A percentile compares a stretch with the other conserved stretches of the same genome.
Conservation (phyloP, 73 alveolate species). For the Breviolum minutum region DNA sequence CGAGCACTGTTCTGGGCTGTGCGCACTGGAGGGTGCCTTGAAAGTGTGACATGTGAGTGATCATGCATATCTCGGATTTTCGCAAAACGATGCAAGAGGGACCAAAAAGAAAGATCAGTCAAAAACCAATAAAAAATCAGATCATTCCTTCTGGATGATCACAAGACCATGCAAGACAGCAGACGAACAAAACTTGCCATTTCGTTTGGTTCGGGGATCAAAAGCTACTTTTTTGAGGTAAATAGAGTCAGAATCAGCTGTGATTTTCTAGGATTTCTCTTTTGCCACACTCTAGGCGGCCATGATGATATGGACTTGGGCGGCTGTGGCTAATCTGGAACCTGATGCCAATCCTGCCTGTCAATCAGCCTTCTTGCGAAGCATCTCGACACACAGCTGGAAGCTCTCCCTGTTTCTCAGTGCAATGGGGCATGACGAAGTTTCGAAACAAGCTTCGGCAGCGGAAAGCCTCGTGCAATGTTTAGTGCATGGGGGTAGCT, state of each 20-base stretch:
- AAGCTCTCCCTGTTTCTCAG: slow-evolving; percentile 4
- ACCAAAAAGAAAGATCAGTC: neutral
- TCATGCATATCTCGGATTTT: too few species aligned
- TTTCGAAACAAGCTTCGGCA: slow-evolving; percentile 31
- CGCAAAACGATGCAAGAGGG: too few species aligned
- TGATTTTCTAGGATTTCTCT: neutral
- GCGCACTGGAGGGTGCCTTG: slow-evolving; percentile 20
- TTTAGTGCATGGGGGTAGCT: neutral
- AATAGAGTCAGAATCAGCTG: too few species aligned
- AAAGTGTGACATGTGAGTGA: neutral
- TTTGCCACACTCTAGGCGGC: neutral
- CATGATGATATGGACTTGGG: neutral
- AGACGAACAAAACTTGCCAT: neutral
- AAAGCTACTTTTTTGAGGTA: too few species aligned
- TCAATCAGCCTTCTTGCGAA: slow-evolving; percentile 20
- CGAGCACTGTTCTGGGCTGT: slow-evolving; percentile 34
- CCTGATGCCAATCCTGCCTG: slow-evolving; percentile 23
- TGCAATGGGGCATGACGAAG: neutral
- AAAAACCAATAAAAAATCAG: too few species aligned
- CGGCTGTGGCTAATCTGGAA: neutral
- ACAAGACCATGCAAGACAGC: too few species aligned
- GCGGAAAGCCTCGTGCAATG: slow-evolving; percentile 1
- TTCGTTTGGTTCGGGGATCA: too few species aligned
- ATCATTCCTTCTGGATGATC: too few species aligned
- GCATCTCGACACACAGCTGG: slow-evolving; percentile 15